These are phyloP conservation scores for Nitzschia inconspicua DNA, from an alignment of 108 stramenopile species.

Conservation along the genomic window DNA sequence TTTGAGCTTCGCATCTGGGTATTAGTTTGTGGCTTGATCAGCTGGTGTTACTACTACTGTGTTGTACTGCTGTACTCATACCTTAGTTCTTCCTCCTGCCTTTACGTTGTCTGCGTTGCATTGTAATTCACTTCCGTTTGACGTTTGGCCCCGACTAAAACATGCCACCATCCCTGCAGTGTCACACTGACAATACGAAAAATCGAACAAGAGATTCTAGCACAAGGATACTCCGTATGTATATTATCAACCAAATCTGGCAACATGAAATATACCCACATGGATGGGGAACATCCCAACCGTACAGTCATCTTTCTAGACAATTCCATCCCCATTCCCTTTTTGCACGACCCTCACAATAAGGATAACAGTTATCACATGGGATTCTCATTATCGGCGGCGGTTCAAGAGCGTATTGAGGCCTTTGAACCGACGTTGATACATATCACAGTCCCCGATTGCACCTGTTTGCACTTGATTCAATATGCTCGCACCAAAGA, in stretches of 20 bases:
- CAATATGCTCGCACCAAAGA: slow-evolving; percentile 40
- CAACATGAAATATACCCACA: slow-evolving; percentile 42
- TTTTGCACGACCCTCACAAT: slow-evolving; percentile 48
- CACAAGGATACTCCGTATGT: slow-evolving; percentile 45
- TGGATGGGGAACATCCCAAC: slow-evolving; percentile 50
- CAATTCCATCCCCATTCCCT: slow-evolving; percentile 44
- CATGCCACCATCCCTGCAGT: slow-evolving; percentile 15
- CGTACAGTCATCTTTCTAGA: slow-evolving; percentile 54
- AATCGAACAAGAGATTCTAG: slow-evolving; percentile 58
- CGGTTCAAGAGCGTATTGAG: slow-evolving; percentile 23
- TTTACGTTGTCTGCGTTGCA: neutral
- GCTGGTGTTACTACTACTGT: neutral
- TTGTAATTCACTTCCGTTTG: neutral
- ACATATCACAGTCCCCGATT: slow-evolving; percentile 59
- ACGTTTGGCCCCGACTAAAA: neutral
- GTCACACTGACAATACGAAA: slow-evolving; percentile 69
- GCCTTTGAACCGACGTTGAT: slow-evolving; percentile 52
- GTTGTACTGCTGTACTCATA: neutral
- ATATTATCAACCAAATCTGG: slow-evolving; percentile 54
- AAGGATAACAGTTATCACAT: slow-evolving; percentile 37
- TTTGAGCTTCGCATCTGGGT: neutral
- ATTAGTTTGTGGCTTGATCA: neutral
- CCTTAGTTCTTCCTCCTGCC: neutral
- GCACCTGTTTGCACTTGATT: slow-evolving; percentile 44
- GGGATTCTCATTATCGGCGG: slow-evolving; percentile 34